A percentile compares a stretch with the other conserved stretches of the same genome.
Evolutionary conservation across 345 rosid species (phyloP).

Genomic region (Geranium brycei): DNA sequence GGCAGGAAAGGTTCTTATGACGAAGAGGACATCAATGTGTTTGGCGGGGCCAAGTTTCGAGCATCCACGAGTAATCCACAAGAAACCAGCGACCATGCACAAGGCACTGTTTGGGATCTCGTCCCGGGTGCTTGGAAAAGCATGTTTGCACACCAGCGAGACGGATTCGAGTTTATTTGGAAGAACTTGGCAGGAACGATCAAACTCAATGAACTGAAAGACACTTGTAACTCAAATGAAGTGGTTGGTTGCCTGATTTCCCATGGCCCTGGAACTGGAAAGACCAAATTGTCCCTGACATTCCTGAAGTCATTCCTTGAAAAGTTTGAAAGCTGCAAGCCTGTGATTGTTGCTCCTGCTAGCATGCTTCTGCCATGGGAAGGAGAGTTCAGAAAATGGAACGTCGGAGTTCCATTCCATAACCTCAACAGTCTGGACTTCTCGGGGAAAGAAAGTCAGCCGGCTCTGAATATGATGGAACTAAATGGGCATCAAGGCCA

Average conservation of each 20-base stretch:
- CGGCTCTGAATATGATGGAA: conserved; percentile 6
- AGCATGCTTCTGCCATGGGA: conserved; percentile 76
- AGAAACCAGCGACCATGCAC: too few species aligned
- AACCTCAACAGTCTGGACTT: conserved; percentile 34
- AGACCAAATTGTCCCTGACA: conserved; percentile 55
- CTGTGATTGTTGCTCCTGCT: conserved; percentile 61
- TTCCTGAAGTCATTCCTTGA: conserved; percentile 45
- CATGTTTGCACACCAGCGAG: conserved; percentile 57
- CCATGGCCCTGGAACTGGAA: conserved; percentile 85
- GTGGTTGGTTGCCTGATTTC: conserved; percentile 65
- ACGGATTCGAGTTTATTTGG: conserved; percentile 82
- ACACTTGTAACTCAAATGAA: conserved; percentile 7
- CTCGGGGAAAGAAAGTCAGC: conserved; percentile 23
- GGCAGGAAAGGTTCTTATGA: too few species aligned
- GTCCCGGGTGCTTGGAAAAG: too few species aligned
- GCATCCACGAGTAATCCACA: too few species aligned
- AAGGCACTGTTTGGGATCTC: too few species aligned
- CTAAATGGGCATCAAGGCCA: conserved; percentile 11
- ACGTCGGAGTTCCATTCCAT: conserved; percentile 38
- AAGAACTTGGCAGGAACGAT: conserved; percentile 52
- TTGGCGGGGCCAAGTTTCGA: too few species aligned
- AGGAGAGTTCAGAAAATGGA: conserved; percentile 65
- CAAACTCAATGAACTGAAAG: conserved; percentile 28
- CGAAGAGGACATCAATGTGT: too few species aligned
- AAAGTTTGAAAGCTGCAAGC: conserved; percentile 39